Evolutionary conservation across 192 early-diverging fungal genomes (phyloP).

Genomic region (Backusella psychrophila): DNA sequence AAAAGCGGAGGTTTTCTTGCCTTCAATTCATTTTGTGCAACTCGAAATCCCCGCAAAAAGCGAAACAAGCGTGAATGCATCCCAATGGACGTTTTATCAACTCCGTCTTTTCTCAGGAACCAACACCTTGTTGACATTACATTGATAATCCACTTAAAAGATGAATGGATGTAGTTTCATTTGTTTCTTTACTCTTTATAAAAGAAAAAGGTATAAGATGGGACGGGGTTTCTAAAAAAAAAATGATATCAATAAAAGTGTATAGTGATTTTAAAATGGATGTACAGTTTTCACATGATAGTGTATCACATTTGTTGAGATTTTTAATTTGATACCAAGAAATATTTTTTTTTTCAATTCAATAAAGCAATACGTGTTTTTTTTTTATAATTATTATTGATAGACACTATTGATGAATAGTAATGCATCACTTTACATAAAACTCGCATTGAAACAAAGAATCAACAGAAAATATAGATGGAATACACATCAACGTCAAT

Average conservation of each 20-base stretch:
- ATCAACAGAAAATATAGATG: background rate
- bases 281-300: background rate
- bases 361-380: background rate
- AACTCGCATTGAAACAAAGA: background rate
- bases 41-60: background rate
- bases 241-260: background rate
- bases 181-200: background rate
- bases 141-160: background rate
- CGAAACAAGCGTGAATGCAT: background rate
- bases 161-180: background rate
- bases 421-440: too few species aligned
- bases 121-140: background rate
- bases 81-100: background rate
- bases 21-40: background rate
- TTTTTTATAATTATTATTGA: too few species aligned
- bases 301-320: background rate
- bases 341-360: background rate
- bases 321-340: background rate
- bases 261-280: background rate
- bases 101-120: background rate
- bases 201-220: background rate
- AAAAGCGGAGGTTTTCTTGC: background rate
- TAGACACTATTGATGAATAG: too few species aligned
- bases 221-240: background rate
- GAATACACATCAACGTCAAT: background rate